These are phyloP conservation scores for Euphorbia lathyris DNA, from an alignment of 345 rosid genomes.

Conservation along the genomic window DNA sequence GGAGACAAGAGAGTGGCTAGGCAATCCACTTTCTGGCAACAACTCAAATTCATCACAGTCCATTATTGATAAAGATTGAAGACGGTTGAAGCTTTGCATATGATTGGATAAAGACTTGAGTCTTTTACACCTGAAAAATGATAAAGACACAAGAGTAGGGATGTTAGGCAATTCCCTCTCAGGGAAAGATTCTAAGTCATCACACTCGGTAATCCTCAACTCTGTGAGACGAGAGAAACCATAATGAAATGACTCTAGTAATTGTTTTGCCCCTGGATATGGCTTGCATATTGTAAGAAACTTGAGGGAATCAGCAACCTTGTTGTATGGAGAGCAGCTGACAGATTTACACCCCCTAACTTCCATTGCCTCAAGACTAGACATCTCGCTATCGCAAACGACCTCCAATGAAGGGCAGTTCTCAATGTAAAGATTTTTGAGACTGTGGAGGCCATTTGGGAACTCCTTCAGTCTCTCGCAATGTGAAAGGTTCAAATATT, in stretches of 20 bases:
- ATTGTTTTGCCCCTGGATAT: not conserved
- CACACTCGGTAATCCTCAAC: not conserved
- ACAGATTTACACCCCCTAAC: not conserved
- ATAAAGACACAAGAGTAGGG: not conserved
- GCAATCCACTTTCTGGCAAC: conserved; percentile 14
- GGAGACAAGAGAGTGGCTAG: conserved; percentile 1
- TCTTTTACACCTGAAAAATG: not conserved
- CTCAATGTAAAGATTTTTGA: conserved; percentile 21
- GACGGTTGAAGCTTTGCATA: too few relatives aligned
- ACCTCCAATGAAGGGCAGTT: not conserved
- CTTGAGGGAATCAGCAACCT: not conserved
- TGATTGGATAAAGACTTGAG: not conserved
- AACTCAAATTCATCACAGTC: conserved; percentile 8
- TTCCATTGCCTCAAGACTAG: not conserved
- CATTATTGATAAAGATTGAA: too few relatives aligned
- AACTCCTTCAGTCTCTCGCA: conserved; percentile 16
- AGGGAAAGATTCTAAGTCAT: too few relatives aligned
- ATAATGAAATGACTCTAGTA: not conserved
- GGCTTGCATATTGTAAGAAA: not conserved
- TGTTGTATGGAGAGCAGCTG: not conserved
- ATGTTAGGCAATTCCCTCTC: too few relatives aligned
- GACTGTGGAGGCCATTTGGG: conserved; percentile 27
- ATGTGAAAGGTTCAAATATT: not conserved
- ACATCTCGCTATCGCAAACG: not conserved
- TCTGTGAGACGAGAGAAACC: not conserved